These are phyloP conservation scores for Cyclotella choctawhatcheeana DNA, from an alignment of 108 stramenopile species.

Conservation along the genomic window DNA sequence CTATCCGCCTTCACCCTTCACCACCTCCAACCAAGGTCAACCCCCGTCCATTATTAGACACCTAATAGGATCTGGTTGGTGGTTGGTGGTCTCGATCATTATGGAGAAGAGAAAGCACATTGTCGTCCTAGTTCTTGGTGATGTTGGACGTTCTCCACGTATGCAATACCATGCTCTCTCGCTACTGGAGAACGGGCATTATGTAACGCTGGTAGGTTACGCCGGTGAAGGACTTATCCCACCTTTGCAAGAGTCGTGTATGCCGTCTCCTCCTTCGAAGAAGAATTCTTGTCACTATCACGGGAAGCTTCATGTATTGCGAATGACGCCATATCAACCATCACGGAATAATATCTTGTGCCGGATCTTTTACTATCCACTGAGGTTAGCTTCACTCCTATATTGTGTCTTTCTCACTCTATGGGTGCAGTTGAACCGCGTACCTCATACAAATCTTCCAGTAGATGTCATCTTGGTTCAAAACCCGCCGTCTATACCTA, in stretches of 20 bases:
- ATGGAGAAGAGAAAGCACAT: constrained; percentile 48
- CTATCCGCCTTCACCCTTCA: too few species aligned
- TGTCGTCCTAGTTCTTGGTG: constrained; percentile 83
- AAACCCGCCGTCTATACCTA: constrained; percentile 97
- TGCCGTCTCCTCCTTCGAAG: not conserved
- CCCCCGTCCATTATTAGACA: too few species aligned
- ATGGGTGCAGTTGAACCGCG: constrained; percentile 43
- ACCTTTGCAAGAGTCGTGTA: constrained; percentile 22
- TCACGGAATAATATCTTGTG: constrained; percentile 42
- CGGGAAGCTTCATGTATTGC: constrained; percentile 61
- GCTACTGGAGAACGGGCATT: constrained; percentile 72
- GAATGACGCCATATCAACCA: constrained; percentile 61
- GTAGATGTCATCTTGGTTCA: constrained; percentile 91
- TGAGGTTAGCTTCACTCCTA: constrained; percentile 57
- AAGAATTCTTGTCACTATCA: constrained; percentile 2
- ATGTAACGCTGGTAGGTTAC: constrained; percentile 80
- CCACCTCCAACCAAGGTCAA: too few species aligned
- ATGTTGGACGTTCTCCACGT: constrained; percentile 94
- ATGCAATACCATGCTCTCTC: constrained; percentile 99
- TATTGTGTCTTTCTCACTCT: constrained; percentile 62
- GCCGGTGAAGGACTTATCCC: constrained; percentile 67
- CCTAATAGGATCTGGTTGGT: too few species aligned
- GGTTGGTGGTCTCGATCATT: too few species aligned
- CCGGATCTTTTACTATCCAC: constrained; percentile 70
- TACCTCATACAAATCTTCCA: constrained; percentile 28